Evolutionary conservation across 306 rosid genomes (phyloP), one percentile per base, ranked within the genome.

Genomic region (Cicer chorassanicum): DNA sequence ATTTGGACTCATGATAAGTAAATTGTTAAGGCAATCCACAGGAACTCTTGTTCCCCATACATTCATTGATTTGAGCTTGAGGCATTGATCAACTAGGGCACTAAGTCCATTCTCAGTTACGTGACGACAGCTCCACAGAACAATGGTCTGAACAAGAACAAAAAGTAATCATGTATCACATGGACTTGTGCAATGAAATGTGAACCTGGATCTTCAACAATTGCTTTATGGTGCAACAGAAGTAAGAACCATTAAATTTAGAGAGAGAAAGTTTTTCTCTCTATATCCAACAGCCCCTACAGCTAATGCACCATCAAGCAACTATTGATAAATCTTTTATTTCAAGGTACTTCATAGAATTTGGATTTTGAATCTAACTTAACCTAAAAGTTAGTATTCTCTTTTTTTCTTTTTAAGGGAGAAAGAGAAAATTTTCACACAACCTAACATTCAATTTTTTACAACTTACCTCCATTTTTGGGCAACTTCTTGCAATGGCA

Each of bases 81-180:
- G 78, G 69, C 98, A 94, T 74, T 88, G 86, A 68, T 83, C 89
- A 62, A 92, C 95, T 5, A 94, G 78, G 15, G 68, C 85, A 45
- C 82, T 71, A 62, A 94, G 96, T 10, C 99, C 99, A 1, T 42
- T 78, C 88, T 87, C 90, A 0, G 95, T 92, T 50, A 94, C 93
- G 16, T 94, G 97, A 21, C 88, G 93, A 78, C 99, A 92, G 80
- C 99, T 90, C 97, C 99, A 92, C 29, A 94, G 88, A 59, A 89
- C 89, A 72, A 90, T 81, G 21, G 90, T 87, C 97, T 94, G 87
- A 50, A 78, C 15, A 78, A 62, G 57, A 42, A 81, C 65, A 48
- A 72, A 8, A 49, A 69, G 5, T 70, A 53, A 12, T 64, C 6
- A 70, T 74, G 41, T 43, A 65, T 78, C 10, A 42, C 48, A 21